Conservation (phyloP, 208 protist species). For the Trypanosoma vivax region DNA sequence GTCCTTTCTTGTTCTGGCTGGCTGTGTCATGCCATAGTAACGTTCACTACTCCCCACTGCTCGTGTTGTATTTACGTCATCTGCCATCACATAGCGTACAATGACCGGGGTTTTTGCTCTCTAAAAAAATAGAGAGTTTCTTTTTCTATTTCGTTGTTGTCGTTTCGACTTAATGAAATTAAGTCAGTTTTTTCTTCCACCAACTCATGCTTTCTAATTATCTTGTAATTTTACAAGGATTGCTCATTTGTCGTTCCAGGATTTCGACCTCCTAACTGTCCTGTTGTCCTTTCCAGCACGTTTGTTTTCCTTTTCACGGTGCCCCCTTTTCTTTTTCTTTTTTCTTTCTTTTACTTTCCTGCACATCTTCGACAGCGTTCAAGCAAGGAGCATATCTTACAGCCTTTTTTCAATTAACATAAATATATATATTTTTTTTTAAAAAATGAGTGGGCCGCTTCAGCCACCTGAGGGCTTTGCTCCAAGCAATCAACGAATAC, state of each 20-base stretch:
- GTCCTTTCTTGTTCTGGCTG: neutral
- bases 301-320: slow-evolving; percentile 18
- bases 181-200: no score
- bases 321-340: slow-evolving; percentile 11
- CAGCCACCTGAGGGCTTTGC: slow-evolving; percentile 20
- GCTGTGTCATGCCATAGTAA: no score
- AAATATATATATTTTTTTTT: slow-evolving; percentile 4
- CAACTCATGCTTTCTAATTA: no score
- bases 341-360: slow-evolving; percentile 3
- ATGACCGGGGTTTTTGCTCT: no score
- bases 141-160: no score
- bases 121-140: no score
- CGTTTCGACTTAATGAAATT: no score
- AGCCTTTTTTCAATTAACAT: neutral
- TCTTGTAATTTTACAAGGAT: no score
- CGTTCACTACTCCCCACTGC: no score
- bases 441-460: slow-evolving; percentile 28
- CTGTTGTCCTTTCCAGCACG: slow-evolving; percentile 2
- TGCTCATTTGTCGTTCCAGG: no score
- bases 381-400: neutral
- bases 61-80: no score
- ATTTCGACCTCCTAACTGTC: neutral
- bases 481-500: neutral
- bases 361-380: neutral
- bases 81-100: no score